Conservation (phyloP, 768 basidiomycete species). For the Tulasnella sp. region DNA sequence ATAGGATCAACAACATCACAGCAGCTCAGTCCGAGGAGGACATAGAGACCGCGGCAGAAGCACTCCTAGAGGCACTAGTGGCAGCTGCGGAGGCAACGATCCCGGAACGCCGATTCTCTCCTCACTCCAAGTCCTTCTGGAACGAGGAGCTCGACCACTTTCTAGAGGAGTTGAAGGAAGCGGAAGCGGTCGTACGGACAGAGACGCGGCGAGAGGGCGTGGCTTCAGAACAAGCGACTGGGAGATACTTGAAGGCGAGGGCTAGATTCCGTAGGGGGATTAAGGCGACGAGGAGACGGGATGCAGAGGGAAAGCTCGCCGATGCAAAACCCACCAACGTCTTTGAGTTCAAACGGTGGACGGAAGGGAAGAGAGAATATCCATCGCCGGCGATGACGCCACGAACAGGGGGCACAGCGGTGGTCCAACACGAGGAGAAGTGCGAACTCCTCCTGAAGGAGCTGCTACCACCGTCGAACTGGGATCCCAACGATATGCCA, state of each 20-base stretch:
- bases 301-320: not conserved
- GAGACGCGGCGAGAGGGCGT: not conserved
- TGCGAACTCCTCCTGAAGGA: not conserved
- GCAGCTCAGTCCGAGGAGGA: not conserved
- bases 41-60: not conserved
- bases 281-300: not conserved
- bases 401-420: not conserved
- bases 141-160: not conserved
- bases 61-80: not conserved
- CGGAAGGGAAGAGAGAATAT: not conserved
- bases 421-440: not conserved
- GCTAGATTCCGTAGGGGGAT: not conserved
- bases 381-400: not conserved
- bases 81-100: not conserved
- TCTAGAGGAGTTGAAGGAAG: not conserved
- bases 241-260: not conserved
- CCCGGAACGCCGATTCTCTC: not conserved
- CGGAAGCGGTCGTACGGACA: too few species aligned
- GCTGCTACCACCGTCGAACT: not conserved
- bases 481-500: not conserved
- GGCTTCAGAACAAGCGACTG: not conserved
- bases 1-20: not conserved
- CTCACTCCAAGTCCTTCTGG: not conserved
- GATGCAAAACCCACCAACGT: not conserved
- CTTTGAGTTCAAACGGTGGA: not conserved